phyloP scores from a whole-genome alignment of 305 asterid species.

The Solanum chacoense region DNA sequence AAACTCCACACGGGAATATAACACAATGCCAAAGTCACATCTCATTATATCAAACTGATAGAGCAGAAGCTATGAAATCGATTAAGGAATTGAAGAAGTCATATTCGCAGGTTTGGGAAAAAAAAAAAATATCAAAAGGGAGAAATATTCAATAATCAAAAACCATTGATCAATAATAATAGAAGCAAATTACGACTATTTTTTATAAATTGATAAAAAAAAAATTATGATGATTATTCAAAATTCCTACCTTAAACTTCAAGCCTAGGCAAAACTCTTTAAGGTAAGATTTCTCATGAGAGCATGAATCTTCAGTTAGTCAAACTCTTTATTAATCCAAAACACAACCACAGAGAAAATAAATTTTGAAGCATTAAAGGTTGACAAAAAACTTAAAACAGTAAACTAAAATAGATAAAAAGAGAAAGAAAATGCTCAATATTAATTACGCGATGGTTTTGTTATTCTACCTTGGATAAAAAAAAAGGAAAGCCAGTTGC shows the following conservation, averaged over 20 bases:
- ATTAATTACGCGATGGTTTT: background rate
- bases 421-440: background rate
- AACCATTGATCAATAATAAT: background rate
- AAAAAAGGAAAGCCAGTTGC: background rate
- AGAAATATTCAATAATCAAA: background rate
- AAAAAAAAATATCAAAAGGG: background rate
- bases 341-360: background rate
- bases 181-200: background rate
- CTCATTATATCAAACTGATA: background rate
- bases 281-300: background rate
- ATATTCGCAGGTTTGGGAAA: background rate
- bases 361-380: background rate
- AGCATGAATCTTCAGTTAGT: background rate
- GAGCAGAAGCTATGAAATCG: background rate
- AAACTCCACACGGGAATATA: background rate
- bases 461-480: background rate
- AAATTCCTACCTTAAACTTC: background rate
- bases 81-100: background rate
- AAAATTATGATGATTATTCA: background rate
- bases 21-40: background rate
- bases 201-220: background rate
- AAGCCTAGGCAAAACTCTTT: background rate
- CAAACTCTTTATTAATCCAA: background rate
- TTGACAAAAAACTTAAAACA: background rate
- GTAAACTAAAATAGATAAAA: background rate